phyloP scores from a whole-genome alignment of 225 moss, liverwort and hornwort genomes.

The Physcomitrium patens region DNA sequence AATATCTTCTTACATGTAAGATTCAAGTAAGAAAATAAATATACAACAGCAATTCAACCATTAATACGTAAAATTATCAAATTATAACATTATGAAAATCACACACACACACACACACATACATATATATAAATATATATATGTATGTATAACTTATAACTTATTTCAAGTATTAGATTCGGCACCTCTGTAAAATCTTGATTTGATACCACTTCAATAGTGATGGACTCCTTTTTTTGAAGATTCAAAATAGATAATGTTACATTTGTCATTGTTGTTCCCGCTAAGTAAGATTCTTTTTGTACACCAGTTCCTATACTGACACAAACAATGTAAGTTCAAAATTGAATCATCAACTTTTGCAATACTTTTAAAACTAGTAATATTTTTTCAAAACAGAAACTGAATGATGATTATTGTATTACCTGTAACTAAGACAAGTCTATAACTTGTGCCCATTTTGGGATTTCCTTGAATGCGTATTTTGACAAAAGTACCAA shows the following conservation, averaged over 20 bases:
- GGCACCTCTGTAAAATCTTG: conserved; percentile 84
- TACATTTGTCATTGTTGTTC: conserved; percentile 63
- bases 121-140: no score
- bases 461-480: conserved; percentile 88
- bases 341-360: rapidly evolving
- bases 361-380: neutral
- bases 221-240: conserved; percentile 77
- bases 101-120: no score
- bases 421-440: conserved; percentile 82
- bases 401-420: no score
- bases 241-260: conserved; percentile 86
- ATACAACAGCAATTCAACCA: no score
- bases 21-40: no score
- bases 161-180: rapidly evolving
- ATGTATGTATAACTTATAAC: no score
- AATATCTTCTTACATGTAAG: no score
- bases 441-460: conserved; percentile 90
- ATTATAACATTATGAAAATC: neutral
- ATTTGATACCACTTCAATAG: conserved; percentile 93
- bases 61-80: no score
- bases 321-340: rapidly evolving
- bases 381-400: neutral
- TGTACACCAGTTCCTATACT: conserved; percentile 62
- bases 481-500: conserved; percentile 85
- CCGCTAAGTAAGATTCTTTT: conserved; percentile 74